Evolutionary conservation across 2,329 filamentous ascomycete species (phyloP).

Genomic region (Fonsecaea nubica): DNA sequence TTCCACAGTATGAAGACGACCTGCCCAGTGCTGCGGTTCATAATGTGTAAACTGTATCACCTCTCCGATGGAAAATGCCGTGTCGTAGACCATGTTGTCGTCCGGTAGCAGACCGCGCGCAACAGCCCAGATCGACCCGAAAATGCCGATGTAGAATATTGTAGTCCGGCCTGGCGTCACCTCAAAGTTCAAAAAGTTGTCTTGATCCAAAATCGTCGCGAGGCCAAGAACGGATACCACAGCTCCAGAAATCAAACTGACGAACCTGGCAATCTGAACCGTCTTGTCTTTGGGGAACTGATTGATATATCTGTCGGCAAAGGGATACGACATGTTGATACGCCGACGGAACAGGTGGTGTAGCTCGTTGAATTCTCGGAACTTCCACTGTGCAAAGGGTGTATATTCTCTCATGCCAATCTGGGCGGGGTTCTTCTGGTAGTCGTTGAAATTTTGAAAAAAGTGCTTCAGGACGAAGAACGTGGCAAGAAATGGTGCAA

Average conservation of each 20-base stretch:
- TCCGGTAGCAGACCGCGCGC: slow-evolving; percentile 84
- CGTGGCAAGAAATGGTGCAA: slow-evolving; percentile 84
- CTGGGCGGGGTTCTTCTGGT: slow-evolving; percentile 88
- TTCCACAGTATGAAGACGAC: slow-evolving; percentile 88
- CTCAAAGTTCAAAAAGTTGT: slow-evolving; percentile 89
- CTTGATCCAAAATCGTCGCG: slow-evolving; percentile 84
- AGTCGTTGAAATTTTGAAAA: slow-evolving; percentile 96
- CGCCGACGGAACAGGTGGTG: slow-evolving; percentile 89
- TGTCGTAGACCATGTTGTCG: slow-evolving; percentile 88
- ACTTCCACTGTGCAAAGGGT: slow-evolving; percentile 94
- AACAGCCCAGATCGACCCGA: slow-evolving; percentile 82
- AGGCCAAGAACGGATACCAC: slow-evolving; percentile 84
- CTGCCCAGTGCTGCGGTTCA: slow-evolving; percentile 85
- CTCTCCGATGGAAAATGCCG: slow-evolving; percentile 83
- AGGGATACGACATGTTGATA: slow-evolving; percentile 92
- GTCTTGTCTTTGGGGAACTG: slow-evolving; percentile 97
- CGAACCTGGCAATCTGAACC: slow-evolving; percentile 80
- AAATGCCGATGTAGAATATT: slow-evolving; percentile 85
- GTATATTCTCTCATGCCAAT: slow-evolving; percentile 91
- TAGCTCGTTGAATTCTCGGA: slow-evolving; percentile 96
- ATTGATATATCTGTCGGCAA: slow-evolving; percentile 88
- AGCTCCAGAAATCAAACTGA: slow-evolving; percentile 86
- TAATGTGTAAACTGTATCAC: slow-evolving; percentile 95
- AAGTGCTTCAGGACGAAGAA: slow-evolving; percentile 90
- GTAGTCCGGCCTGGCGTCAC: slow-evolving; percentile 87